Base-by-base conservation (phyloP, 2,329 filamentous ascomycete species). In the Pseudopyricularia javanii region DNA sequence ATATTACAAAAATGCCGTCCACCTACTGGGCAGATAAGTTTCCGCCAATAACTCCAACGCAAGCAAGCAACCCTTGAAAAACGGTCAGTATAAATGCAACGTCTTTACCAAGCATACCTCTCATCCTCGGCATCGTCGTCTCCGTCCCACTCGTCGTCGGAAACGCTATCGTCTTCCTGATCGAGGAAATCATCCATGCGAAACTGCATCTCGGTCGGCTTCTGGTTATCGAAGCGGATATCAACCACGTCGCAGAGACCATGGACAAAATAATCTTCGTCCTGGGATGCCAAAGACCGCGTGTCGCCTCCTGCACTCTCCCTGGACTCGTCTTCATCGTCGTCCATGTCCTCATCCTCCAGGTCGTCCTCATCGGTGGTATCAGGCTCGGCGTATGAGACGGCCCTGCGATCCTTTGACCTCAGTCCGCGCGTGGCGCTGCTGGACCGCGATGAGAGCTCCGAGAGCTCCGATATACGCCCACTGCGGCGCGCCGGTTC, bases 191-290 rank as follows among this genome's bases (percentile, higher is more conserved):
- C 86, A 1, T 76, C 79, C 72, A 89, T 87, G 22, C 75, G 76
- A 57, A 76, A 87, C 56, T 85, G 81, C 24, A 76, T 69, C 67
- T 89, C 86, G 2, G 75, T 74, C 5, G 83, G 82, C 55, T 88
- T 83, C 62, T 87, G 78, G 63, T 91, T 91, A 65, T 91, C 87
- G 58, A 91, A 83, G 47, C 80, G 71, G 45, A 91, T 76, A 55
- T 86, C 78, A 17, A 91, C 85, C 6, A 81, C 73, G 40, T 82
- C 75, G 61, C 86, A 91, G 58, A 84, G 73, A 1, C 85, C 85
- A 56, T 91, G 86, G 26, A 84, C 67, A 54, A 74, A 74, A 1
- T 55, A 51, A 11, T 14, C 11, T 43, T 55, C 54, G 7, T 53
- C 52, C 9, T 54, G 54, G 3, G 54, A 53, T 33, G 54, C 53